These are phyloP conservation scores for Corylus heterophylla DNA, from an alignment of 306 rosid species.

Conservation along the genomic window DNA sequence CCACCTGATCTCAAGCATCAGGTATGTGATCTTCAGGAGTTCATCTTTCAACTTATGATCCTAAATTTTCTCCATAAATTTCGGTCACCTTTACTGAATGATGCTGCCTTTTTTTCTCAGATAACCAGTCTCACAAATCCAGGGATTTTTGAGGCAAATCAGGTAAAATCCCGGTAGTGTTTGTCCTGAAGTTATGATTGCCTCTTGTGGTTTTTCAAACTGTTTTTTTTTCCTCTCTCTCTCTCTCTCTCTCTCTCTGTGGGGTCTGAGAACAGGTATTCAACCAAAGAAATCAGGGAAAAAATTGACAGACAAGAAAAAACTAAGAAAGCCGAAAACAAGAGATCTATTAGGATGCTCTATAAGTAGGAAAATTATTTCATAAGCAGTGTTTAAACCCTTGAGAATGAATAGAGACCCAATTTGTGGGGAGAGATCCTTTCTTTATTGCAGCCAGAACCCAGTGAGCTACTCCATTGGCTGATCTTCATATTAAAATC, in stretches of 20 bases:
- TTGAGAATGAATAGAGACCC: background rate
- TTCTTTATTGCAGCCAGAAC: background rate
- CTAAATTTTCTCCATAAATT: constrained; percentile 1
- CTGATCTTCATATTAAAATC: background rate
- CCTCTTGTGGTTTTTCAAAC: constrained; percentile 13
- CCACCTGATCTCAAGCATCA: constrained; percentile 60
- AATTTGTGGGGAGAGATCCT: background rate
- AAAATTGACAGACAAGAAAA: background rate
- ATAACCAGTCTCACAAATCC: constrained; percentile 78
- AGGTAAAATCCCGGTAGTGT: constrained; percentile 49
- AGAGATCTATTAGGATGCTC: background rate
- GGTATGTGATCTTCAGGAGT: constrained; percentile 52
- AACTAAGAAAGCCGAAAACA: background rate
- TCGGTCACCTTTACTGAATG: constrained; percentile 22
- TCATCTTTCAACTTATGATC: constrained; percentile 12
- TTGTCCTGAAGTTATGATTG: background rate
- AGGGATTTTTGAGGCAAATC: constrained; percentile 82
- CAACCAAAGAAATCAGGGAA: background rate
- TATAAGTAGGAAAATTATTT: background rate
- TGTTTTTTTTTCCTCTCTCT: background rate
- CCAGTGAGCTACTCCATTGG: background rate
- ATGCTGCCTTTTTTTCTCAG: constrained; percentile 42
- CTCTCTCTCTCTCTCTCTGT: background rate
- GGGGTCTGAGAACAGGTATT: background rate
- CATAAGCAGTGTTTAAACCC: background rate